phyloP scores from a whole-genome alignment of 148 eudicot species.

The Persicaria tinctoria region DNA sequence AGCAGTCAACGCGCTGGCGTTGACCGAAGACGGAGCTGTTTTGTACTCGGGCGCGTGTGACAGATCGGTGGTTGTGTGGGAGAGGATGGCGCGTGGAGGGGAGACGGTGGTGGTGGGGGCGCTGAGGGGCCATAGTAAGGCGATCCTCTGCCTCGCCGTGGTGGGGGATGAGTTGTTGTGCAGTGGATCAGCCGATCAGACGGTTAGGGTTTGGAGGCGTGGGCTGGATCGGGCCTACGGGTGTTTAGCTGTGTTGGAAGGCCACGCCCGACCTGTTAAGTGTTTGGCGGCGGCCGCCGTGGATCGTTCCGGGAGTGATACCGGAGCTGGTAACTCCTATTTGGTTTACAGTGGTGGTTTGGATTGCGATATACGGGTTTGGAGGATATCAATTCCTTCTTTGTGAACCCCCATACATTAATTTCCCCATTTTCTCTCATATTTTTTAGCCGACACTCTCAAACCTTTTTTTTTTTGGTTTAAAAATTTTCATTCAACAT shows the following conservation, averaged over 20 bases:
- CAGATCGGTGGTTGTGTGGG: slow-evolving; percentile 76
- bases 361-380: slow-evolving; percentile 63
- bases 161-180: slow-evolving; percentile 43
- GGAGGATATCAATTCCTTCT: slow-evolving; percentile 49
- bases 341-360: slow-evolving; percentile 68
- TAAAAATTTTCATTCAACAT: too few species aligned
- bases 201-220: slow-evolving; percentile 69
- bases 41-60: slow-evolving; percentile 86
- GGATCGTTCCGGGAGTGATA: slow-evolving; percentile 16
- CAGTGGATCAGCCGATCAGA: slow-evolving; percentile 86
- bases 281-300: slow-evolving; percentile 46
- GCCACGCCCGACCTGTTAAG: slow-evolving; percentile 61
- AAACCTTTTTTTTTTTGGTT: too few species aligned
- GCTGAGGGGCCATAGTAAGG: slow-evolving; percentile 69
- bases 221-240: slow-evolving; percentile 35
- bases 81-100: slow-evolving; percentile 21
- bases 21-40: slow-evolving; percentile 44
- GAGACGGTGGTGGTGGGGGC: slow-evolving; percentile 58
- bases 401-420: slow-evolving; percentile 1
- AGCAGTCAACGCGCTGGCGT: slow-evolving; percentile 67
- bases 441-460: too few species aligned
- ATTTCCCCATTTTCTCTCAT: not conserved
- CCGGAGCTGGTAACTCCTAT: slow-evolving; percentile 25
- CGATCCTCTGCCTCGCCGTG: slow-evolving; percentile 58
- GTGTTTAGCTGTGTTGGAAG: slow-evolving; percentile 71